Evolutionary conservation across 441 rosid species (phyloP), one percentile per base, ranked within the genome.

Genomic region (Eruca vesicaria): DNA sequence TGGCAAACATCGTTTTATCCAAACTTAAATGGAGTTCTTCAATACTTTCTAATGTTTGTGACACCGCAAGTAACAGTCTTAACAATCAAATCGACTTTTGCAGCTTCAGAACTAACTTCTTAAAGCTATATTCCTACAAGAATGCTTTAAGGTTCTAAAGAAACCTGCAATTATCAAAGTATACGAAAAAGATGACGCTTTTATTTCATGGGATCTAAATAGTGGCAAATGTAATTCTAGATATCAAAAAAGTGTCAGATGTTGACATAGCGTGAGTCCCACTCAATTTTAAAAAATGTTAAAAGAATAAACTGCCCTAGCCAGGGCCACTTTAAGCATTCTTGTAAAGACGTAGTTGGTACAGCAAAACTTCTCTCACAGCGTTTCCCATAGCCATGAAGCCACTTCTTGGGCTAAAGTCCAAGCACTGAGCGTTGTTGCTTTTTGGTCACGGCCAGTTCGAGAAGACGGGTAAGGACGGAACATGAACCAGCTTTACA

Each of bases 371-470:
- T 80, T 91, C 88, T 33, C 98, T 94, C 6, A 91, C 88, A 16
- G 96, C 91, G 82, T 89, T 91, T 62, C 94, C 98, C 66, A 90
- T 81, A 9, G 93, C 97, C 91, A 91, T 84, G 81, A 91, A 93
- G 15, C 98, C 98, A 73, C 97, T 88, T 61, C 90, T 93, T 4
- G 97, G 98, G 72, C 98, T 93, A 80, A 91, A 90, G 80, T 93
- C 97, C 80, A 93, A 15, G 72, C 96, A 87, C 7, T 89, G 87
- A 45, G 96, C 94, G 75, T 84, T 85, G 18, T 83, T 76, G 53
- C 48, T 71, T 56, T 89, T 91, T 12, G 83, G 80, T 2, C 90
- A 91, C 12, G 96, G 97, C 91, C 93, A 93, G 85, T 91, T 93
- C 3, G 97, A 91, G 82, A 90, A 93, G 2, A 83, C 90, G 0